These are phyloP conservation scores for Scorias spongiosa DNA, from an alignment of 2,329 filamentous ascomycete species.

Conservation along the genomic window DNA sequence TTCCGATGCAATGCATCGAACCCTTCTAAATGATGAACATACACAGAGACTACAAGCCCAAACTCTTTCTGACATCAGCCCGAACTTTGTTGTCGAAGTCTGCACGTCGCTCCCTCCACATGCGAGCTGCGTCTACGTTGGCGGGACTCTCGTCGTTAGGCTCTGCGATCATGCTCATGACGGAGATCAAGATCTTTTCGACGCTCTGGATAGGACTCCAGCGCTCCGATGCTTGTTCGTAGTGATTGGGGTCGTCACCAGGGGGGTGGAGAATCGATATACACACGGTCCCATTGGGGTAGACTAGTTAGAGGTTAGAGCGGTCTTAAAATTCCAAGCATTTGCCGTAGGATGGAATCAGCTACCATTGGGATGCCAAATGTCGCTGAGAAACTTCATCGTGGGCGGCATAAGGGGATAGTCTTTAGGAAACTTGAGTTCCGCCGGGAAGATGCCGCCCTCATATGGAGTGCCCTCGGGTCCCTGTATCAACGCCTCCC, in stretches of 20 bases:
- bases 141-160: slow-evolving; percentile 94
- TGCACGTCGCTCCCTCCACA: slow-evolving; percentile 73
- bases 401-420: slow-evolving; percentile 92
- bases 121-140: slow-evolving; percentile 89
- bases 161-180: slow-evolving; percentile 97
- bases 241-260: slow-evolving; percentile 95
- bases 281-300: slow-evolving; percentile 81
- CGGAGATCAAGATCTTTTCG: slow-evolving; percentile 90
- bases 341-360: slow-evolving; percentile 1
- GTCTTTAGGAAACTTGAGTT: slow-evolving; percentile 87
- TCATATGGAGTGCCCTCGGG: slow-evolving; percentile 93
- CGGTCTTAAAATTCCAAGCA: neutral
- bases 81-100: slow-evolving; percentile 82
- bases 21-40: too few species aligned
- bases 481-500: slow-evolving; percentile 92
- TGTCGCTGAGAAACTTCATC: slow-evolving; percentile 87
- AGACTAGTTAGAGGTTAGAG: slow-evolving; percentile 42
- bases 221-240: slow-evolving; percentile 87
- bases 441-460: slow-evolving; percentile 86
- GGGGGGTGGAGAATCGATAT: slow-evolving; percentile 97
- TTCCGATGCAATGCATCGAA: too few species aligned
- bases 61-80: slow-evolving; percentile 61
- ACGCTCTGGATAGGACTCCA: slow-evolving; percentile 96
- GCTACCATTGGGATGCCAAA: slow-evolving; percentile 93
- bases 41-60: slow-evolving; percentile 45